Evolutionary conservation across 1,139 yeast species (phyloP).

Genomic region (Ogataea hybrid): DNA sequence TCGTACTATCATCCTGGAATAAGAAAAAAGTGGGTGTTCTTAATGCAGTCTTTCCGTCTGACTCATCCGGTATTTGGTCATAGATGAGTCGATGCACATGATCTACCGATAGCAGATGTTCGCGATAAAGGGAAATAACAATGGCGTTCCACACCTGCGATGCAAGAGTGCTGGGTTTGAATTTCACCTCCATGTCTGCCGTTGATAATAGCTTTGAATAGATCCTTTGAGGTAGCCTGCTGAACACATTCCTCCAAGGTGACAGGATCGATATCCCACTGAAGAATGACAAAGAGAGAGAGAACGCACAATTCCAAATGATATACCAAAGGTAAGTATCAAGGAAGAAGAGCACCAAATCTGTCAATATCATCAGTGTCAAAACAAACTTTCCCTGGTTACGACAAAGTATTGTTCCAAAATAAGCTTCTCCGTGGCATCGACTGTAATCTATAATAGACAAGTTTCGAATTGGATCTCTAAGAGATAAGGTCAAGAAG

Average conservation of each 20-base stretch:
- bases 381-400: too few relatives aligned
- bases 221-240: conserved; percentile 72
- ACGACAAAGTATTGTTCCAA: too few relatives aligned
- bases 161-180: conserved; percentile 48
- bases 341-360: conserved; percentile 70
- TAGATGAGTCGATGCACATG: conserved; percentile 63
- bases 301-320: conserved; percentile 72
- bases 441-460: too few relatives aligned
- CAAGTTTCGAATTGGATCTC: too few relatives aligned
- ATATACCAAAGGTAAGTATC: conserved; percentile 92
- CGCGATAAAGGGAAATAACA: conserved; percentile 70
- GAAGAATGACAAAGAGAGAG: conserved; percentile 65
- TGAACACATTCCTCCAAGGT: conserved; percentile 82
- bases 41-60: conserved; percentile 39
- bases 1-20: conserved; percentile 64
- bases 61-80: conserved; percentile 43
- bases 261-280: conserved; percentile 79
- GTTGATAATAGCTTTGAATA: conserved; percentile 60
- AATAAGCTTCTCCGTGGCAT: too few relatives aligned
- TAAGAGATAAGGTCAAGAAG: too few relatives aligned
- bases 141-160: conserved; percentile 83
- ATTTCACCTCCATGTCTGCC: conserved; percentile 46
- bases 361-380: too few relatives aligned
- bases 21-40: conserved; percentile 69
- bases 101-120: conserved; percentile 72